Evolutionary conservation across 768 basidiomycete genomes (phyloP).

Genomic region (Gloeopeniophorella convolvens): DNA sequence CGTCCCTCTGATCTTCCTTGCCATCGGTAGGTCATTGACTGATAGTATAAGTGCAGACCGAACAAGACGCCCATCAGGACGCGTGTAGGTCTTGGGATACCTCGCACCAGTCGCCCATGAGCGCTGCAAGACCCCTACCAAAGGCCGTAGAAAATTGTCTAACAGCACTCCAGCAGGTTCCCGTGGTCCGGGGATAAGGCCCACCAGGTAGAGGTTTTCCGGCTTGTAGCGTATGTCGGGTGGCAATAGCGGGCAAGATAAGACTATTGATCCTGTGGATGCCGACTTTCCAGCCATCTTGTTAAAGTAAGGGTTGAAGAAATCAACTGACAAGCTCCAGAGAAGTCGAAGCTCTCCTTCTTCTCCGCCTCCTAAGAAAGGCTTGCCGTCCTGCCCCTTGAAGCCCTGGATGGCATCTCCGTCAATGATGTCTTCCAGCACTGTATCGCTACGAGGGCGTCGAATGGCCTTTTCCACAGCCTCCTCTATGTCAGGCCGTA

Average conservation of each 20-base stretch:
- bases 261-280: constrained; percentile 27
- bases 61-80: not conserved
- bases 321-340: constrained; percentile 31
- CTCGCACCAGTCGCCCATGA: constrained; percentile 32
- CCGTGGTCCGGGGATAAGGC: constrained; percentile 36
- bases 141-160: constrained; percentile 33
- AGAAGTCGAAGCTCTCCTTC: constrained; percentile 19
- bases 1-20: not conserved
- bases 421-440: not conserved
- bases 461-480: not conserved
- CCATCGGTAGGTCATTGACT: constrained; percentile 1
- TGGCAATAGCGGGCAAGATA: constrained; percentile 33
- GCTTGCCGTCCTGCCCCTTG: not conserved
- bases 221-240: constrained; percentile 28
- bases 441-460: too few relatives aligned
- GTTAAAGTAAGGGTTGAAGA: constrained; percentile 32
- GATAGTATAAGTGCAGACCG: not conserved
- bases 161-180: constrained; percentile 29
- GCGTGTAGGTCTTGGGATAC: constrained; percentile 11
- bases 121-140: constrained; percentile 31
- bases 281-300: constrained; percentile 26
- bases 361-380: not conserved
- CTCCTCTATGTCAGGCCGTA: not conserved
- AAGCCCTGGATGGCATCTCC: not conserved
- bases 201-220: constrained; percentile 37